phyloP scores from a whole-genome alignment of 768 basidiomycete genomes.

The Scleroderma bovista region DNA sequence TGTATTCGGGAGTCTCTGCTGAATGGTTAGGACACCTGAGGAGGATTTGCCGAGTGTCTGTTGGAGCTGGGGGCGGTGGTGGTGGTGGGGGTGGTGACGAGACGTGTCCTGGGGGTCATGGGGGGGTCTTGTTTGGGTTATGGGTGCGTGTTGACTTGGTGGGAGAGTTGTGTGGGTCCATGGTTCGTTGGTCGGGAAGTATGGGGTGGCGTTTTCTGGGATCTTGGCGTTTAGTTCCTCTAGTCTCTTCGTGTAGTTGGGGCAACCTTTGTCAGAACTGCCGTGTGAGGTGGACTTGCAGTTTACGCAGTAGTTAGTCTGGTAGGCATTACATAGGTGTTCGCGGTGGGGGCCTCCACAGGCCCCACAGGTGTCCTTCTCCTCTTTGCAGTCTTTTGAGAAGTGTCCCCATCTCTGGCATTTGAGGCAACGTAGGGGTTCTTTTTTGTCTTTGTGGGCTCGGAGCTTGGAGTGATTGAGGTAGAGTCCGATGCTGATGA shows the following conservation, averaged over 20 bases:
- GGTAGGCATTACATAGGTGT: neutral
- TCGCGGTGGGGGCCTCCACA: neutral
- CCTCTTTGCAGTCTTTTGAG: neutral
- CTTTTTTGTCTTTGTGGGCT: conserved; percentile 1
- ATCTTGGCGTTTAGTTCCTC: neutral
- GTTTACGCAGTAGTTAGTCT: neutral
- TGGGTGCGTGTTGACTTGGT: neutral
- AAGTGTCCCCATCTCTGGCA: conserved; percentile 3
- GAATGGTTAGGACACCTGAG: no score
- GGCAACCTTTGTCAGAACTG: conserved; percentile 4
- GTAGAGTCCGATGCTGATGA: no score
- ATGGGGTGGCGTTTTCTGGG: conserved; percentile 6
- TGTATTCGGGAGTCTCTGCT: neutral
- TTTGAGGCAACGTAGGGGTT: neutral
- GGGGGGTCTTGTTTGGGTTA: neutral
- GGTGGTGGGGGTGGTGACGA: no score
- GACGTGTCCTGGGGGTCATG: neutral
- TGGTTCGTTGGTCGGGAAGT: conserved; percentile 7
- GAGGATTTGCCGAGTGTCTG: neutral
- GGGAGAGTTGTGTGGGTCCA: conserved; percentile 5
- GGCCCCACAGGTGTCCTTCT: neutral
- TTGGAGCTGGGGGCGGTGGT: neutral
- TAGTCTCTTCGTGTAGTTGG: conserved; percentile 1
- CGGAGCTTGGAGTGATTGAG: no score
- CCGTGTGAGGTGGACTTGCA: conserved; percentile 2